Percentiles rank a stretch among this genome's conserved stretches.
Conservation (phyloP, 179 eudicot species). For the Amaranthus tricolor region DNA sequence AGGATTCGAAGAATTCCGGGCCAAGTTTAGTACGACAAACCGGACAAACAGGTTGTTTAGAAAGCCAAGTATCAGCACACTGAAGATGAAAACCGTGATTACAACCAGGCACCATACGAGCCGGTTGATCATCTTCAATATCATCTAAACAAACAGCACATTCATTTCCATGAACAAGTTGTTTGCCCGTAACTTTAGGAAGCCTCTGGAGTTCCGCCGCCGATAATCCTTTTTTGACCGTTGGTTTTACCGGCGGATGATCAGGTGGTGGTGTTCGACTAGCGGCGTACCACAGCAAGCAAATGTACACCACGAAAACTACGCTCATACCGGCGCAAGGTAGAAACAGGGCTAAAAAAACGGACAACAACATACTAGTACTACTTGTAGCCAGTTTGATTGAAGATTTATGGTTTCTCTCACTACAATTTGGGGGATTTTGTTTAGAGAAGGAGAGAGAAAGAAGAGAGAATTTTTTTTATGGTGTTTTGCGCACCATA, state of each 20-base stretch:
- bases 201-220: conserved; percentile 53
- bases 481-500: not conserved
- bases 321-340: conserved; percentile 85
- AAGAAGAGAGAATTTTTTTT: not conserved
- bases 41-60: conserved; percentile 63
- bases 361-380: conserved; percentile 54
- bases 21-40: conserved; percentile 61
- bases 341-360: conserved; percentile 67
- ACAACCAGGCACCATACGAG: conserved; percentile 74
- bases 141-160: conserved; percentile 79
- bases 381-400: conserved; percentile 10
- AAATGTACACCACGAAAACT: conserved; percentile 68
- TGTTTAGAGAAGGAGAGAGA: conserved; percentile 2
- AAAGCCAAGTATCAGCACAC: conserved; percentile 75
- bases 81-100: conserved; percentile 74
- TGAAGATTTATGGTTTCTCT: not conserved
- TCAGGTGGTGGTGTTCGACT: not conserved
- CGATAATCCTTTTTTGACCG: conserved; percentile 42
- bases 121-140: conserved; percentile 53
- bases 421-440: not conserved
- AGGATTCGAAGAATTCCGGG: conserved; percentile 40
- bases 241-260: conserved; percentile 29
- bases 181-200: conserved; percentile 52
- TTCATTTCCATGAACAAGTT: conserved; percentile 50
- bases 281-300: conserved; percentile 64